Conservation (phyloP, 192 early-diverging fungal species). For the Dispira parvispora region DNA sequence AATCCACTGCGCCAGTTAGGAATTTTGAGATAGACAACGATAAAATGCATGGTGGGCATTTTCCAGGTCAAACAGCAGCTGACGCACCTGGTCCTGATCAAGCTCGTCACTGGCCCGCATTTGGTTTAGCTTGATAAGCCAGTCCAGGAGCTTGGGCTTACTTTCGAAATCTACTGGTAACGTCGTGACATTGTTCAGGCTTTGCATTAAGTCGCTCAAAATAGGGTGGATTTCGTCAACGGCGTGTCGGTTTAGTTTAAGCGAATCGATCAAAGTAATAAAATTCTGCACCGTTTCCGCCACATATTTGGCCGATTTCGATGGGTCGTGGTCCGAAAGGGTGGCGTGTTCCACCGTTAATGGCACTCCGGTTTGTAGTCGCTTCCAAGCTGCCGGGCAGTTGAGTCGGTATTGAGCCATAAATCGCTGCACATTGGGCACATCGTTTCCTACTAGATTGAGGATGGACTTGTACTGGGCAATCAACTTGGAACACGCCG, state of each 20-base stretch:
- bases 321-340: conserved; percentile 20
- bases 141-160: conserved; percentile 66
- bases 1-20: not conserved
- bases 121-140: conserved; percentile 75
- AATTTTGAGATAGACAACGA: conserved; percentile 16
- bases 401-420: conserved; percentile 31
- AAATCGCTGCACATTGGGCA: conserved; percentile 38
- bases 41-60: conserved; percentile 50
- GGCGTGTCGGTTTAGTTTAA: conserved; percentile 65
- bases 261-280: conserved; percentile 81
- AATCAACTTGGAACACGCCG: conserved; percentile 76
- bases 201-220: conserved; percentile 70
- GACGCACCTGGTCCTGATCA: conserved; percentile 66
- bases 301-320: conserved; percentile 56
- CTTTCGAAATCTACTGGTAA: conserved; percentile 67
- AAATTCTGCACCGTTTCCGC: conserved; percentile 69
- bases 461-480: conserved; percentile 78
- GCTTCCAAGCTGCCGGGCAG: conserved; percentile 70
- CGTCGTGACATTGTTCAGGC: conserved; percentile 61
- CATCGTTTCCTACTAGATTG: conserved; percentile 38
- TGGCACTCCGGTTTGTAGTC: conserved; percentile 90
- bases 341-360: conserved; percentile 85
- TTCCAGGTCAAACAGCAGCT: conserved; percentile 86
- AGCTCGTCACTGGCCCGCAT: conserved; percentile 90
- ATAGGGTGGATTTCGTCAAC: conserved; percentile 86